Conservation (phyloP, 441 rosid genomes). For the Viola pubescens region DNA sequence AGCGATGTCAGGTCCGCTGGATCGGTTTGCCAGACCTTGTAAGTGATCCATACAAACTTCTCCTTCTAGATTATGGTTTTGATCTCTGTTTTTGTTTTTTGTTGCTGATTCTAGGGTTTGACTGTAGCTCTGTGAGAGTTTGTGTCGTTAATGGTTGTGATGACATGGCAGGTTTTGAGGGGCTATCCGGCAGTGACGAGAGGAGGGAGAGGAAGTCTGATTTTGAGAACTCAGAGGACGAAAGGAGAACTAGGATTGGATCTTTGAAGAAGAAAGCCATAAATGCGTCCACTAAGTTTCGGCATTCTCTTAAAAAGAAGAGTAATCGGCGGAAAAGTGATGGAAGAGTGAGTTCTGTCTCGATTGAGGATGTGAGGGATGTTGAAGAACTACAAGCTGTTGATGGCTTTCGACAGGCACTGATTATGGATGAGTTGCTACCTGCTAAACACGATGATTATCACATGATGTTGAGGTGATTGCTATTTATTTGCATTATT, state of each 20-base stretch:
- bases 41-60: constrained; percentile 20
- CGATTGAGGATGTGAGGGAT: constrained; percentile 90
- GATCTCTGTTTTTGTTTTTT: not conserved
- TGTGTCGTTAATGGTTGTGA: not conserved
- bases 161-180: constrained; percentile 68
- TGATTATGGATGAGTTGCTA: constrained; percentile 74
- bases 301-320: constrained; percentile 85
- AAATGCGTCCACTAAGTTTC: constrained; percentile 79
- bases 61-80: not conserved
- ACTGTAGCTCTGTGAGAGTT: not conserved
- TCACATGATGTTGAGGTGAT: constrained; percentile 86
- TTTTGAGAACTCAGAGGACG: constrained; percentile 97
- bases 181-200: constrained; percentile 79
- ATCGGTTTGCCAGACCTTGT: constrained; percentile 83
- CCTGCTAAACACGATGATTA: constrained; percentile 75
- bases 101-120: constrained; percentile 10
- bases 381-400: constrained; percentile 76
- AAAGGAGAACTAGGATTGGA: constrained; percentile 90
- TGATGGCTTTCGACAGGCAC: constrained; percentile 74
- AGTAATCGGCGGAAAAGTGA: constrained; percentile 74
- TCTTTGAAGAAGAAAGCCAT: constrained; percentile 87
- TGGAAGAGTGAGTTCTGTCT: constrained; percentile 87
- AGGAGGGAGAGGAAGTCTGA: constrained; percentile 91
- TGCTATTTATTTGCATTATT: not conserved
- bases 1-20: constrained; percentile 68